A percentile compares a stretch with the other conserved stretches of the same genome.
phyloP scores from a whole-genome alignment of 75 land plant species.

The Pseudotsuga menziesii region DNA sequence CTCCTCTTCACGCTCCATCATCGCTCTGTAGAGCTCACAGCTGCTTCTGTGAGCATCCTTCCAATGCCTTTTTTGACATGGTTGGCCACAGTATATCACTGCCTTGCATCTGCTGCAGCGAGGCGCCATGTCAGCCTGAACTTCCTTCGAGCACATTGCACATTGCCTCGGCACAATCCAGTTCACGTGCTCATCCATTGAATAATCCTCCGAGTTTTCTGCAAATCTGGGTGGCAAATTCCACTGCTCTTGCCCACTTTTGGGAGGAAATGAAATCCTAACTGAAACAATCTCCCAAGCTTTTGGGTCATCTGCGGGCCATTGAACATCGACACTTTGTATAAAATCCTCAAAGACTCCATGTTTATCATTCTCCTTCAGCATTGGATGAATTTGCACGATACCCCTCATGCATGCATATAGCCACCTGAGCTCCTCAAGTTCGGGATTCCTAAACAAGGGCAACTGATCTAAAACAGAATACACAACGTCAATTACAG shows the following conservation, averaged over 20 bases:
- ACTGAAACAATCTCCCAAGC: constrained; percentile 49
- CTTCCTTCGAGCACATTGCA: constrained; percentile 48
- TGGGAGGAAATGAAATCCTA: constrained; percentile 50
- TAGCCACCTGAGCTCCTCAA: constrained; percentile 62
- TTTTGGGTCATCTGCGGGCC: constrained; percentile 58
- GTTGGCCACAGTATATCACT: constrained; percentile 56
- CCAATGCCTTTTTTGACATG: constrained; percentile 76
- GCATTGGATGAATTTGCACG: constrained; percentile 42
- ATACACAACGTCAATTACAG: constrained; percentile 55
- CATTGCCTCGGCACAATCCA: constrained; percentile 39
- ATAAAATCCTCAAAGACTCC: constrained; percentile 47
- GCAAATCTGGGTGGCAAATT: constrained; percentile 15
- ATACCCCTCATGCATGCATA: constrained; percentile 58
- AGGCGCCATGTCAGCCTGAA: constrained; percentile 37
- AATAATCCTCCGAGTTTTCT: constrained; percentile 21
- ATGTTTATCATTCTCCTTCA: constrained; percentile 25
- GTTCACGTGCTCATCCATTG: constrained; percentile 8
- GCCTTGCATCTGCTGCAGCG: constrained; percentile 64
- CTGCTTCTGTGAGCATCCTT: constrained; percentile 58
- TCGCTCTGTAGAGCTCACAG: constrained; percentile 65
- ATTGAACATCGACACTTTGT: constrained; percentile 59
- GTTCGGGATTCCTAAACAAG: constrained; percentile 37
- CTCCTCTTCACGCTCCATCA: constrained; percentile 80
- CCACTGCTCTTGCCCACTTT: constrained; percentile 28
- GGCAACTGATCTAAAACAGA: constrained; percentile 31